phyloP scores from a whole-genome alignment of 805 yeast genomes.

The Suhomyces pyralidae region DNA sequence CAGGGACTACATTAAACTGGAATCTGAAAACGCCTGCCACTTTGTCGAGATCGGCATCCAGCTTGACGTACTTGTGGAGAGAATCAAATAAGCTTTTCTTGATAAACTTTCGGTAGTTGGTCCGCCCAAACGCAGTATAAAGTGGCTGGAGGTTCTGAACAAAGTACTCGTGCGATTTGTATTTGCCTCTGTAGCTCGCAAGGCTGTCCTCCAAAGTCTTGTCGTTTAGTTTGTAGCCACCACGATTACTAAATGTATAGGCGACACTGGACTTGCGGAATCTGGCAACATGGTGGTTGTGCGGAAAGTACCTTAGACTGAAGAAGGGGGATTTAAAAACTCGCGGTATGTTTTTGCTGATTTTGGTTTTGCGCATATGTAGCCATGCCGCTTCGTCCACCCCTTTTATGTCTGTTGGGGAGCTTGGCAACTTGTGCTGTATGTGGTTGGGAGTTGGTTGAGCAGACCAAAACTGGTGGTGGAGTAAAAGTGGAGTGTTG shows the following conservation, averaged over 20 bases:
- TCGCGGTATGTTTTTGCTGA: conserved; percentile 12
- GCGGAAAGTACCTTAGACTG: conserved; percentile 28
- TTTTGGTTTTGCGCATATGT: conserved; percentile 1
- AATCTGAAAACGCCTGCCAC: conserved; percentile 28
- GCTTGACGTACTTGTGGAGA: conserved; percentile 4
- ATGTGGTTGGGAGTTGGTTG: conserved; percentile 7
- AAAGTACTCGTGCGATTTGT: conserved; percentile 19
- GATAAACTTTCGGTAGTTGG: conserved; percentile 20
- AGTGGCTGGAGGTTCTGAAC: conserved; percentile 25
- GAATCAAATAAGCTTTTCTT: conserved; percentile 8
- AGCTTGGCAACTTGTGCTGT: conserved; percentile 19
- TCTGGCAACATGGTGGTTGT: conserved; percentile 22
- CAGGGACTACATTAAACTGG: conserved; percentile 18
- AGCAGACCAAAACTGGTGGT: conserved; percentile 5
- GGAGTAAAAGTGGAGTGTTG: conserved; percentile 1
- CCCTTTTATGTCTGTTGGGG: conserved; percentile 35
- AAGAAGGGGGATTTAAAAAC: conserved; percentile 20
- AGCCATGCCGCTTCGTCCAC: conserved; percentile 22
- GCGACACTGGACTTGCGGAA: conserved; percentile 39
- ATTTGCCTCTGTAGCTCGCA: conserved; percentile 28
- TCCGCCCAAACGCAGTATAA: conserved; percentile 32
- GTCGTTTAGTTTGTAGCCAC: conserved; percentile 27
- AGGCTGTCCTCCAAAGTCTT: conserved; percentile 17
- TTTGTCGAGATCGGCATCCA: conserved; percentile 2
- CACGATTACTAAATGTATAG: conserved; percentile 29